Evolutionary conservation across 2,329 filamentous ascomycete genomes (phyloP).

Genomic region (Hymenotorrendiella dingleyae): DNA sequence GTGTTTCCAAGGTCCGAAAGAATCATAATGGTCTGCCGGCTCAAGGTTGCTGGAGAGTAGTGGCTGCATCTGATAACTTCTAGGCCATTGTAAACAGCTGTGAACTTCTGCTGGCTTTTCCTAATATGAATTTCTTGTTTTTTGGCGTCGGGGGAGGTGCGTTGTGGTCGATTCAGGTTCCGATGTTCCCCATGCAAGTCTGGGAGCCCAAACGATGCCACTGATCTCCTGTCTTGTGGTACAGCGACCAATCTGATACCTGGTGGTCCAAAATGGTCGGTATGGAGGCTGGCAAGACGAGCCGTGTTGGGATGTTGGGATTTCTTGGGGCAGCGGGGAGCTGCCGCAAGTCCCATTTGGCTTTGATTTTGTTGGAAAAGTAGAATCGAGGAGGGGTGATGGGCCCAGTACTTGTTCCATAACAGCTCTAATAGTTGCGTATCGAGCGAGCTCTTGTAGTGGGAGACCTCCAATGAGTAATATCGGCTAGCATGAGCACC

Average conservation of each 20-base stretch:
- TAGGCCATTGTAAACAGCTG: conserved; percentile 60
- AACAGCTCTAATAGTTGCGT: conserved; percentile 77
- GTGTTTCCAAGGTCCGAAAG: conserved; percentile 77
- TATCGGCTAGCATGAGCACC: conserved; percentile 87
- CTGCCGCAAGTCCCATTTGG: too few relatives aligned
- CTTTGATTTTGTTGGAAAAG: too few relatives aligned
- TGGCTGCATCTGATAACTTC: conserved; percentile 82
- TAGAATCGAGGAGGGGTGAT: too few relatives aligned
- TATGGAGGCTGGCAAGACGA: too few relatives aligned
- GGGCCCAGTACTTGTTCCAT: conserved; percentile 99
- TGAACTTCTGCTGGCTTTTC: conserved; percentile 83
- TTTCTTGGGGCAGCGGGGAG: too few relatives aligned
- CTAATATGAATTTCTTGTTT: conserved; percentile 70
- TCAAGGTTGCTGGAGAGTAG: conserved; percentile 72
- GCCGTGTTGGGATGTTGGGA: too few relatives aligned
- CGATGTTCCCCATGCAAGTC: too few relatives aligned
- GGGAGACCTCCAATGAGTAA: conserved; percentile 84
- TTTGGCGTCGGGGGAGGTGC: conserved; percentile 64
- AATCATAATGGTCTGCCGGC: conserved; percentile 86
- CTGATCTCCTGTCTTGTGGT: too few relatives aligned
- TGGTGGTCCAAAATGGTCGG: too few relatives aligned
- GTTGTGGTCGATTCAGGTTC: too few relatives aligned
- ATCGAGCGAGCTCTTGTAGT: conserved; percentile 92
- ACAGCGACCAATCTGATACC: too few relatives aligned
- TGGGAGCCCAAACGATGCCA: too few relatives aligned